These are phyloP conservation scores for Phytophthora pistaciae DNA, from an alignment of 352 stramenopile species.

Conservation along the genomic window DNA sequence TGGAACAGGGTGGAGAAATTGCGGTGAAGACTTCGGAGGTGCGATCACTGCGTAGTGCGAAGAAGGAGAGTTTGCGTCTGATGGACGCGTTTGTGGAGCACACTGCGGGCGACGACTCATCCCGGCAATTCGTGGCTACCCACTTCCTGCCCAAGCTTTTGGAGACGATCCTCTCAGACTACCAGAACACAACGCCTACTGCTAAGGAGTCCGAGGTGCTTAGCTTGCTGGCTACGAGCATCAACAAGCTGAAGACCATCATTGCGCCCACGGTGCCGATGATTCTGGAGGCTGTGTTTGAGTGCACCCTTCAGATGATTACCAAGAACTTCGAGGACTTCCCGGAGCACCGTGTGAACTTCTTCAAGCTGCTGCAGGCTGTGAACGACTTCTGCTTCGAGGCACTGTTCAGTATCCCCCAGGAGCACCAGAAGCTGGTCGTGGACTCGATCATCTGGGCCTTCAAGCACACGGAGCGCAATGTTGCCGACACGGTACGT, in stretches of 20 bases:
- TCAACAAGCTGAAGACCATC: constrained; percentile 97
- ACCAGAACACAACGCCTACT: constrained; percentile 83
- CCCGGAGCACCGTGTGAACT: constrained; percentile 98
- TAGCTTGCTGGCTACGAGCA: constrained; percentile 95
- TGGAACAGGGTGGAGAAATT: constrained; percentile 93
- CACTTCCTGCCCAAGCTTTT: constrained; percentile 98
- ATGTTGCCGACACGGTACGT: constrained; percentile 96
- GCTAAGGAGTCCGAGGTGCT: constrained; percentile 95
- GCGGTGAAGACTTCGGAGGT: constrained; percentile 96
- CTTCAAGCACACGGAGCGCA: constrained; percentile 99
- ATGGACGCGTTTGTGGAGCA: constrained; percentile 97
- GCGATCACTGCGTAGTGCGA: constrained; percentile 94
- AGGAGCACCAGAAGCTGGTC: constrained; percentile 98
- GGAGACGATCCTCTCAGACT: constrained; percentile 97
- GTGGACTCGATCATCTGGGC: constrained; percentile 99
- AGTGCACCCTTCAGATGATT: constrained; percentile 99
- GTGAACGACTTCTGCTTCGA: constrained; percentile 97
- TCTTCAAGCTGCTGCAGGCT: constrained; percentile 98
- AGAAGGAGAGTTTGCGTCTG: constrained; percentile 97
- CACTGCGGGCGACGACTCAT: constrained; percentile 70
- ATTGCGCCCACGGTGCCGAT: constrained; percentile 90
- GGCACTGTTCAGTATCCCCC: constrained; percentile 97
- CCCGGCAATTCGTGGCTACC: constrained; percentile 86
- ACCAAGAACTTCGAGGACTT: constrained; percentile 99
- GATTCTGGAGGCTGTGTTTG: constrained; percentile 98